Evolutionary conservation across 2,329 filamentous ascomycete species (phyloP).

Genomic region (Claviceps humidiphila): DNA sequence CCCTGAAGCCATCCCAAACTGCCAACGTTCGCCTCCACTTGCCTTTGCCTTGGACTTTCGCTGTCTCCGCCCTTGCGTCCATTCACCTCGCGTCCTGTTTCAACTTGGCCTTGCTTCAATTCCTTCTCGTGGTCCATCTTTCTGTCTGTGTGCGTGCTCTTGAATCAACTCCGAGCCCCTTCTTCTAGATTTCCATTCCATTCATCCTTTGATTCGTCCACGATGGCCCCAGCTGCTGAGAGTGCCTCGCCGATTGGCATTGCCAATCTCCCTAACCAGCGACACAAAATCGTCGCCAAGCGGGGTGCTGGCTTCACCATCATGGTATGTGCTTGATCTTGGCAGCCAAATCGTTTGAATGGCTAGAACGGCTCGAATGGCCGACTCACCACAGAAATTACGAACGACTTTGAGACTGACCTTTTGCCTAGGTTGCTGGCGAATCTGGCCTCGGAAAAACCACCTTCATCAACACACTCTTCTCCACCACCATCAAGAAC

Average conservation of each 20-base stretch:
- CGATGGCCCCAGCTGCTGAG: constrained; percentile 46
- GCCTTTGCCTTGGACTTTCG: not conserved
- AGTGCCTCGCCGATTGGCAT: constrained; percentile 59
- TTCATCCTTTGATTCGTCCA: constrained; percentile 13
- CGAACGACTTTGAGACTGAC: not conserved
- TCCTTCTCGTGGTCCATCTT: constrained; percentile 5
- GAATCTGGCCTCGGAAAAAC: constrained; percentile 98
- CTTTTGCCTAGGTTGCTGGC: constrained; percentile 64
- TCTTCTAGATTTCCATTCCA: constrained; percentile 2
- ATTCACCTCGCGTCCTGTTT: constrained; percentile 3
- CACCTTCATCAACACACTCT: constrained; percentile 99
- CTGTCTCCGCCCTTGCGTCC: constrained; percentile 7
- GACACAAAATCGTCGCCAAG: constrained; percentile 63
- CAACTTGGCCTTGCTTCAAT: constrained; percentile 1
- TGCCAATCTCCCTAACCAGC: constrained; percentile 61
- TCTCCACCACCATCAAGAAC: constrained; percentile 99
- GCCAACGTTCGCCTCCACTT: constrained; percentile 5
- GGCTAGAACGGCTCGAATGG: too few species aligned
- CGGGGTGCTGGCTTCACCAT: constrained; percentile 98
- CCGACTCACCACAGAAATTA: not conserved
- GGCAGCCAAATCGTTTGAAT: not conserved
- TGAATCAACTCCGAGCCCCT: not conserved
- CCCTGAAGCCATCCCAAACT: constrained; percentile 17
- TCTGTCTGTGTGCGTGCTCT: constrained; percentile 1
- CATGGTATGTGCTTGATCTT: constrained; percentile 51